Base-by-base conservation (phyloP, 805 yeast species). In the Saturnispora halmiae region DNA sequence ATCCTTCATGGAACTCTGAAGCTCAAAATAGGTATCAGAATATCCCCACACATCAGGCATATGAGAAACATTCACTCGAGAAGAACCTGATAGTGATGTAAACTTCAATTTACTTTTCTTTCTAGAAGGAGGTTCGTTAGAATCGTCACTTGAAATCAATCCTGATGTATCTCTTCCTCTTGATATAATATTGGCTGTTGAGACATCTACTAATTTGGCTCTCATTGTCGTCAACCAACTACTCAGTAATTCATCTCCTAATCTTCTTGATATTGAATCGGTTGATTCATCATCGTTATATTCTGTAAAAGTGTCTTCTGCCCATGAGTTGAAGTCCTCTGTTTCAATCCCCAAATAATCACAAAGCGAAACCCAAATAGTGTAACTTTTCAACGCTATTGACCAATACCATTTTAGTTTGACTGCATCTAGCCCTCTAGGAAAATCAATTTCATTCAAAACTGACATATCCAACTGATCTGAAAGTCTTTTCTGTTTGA, bases 21-120 rank as follows among this genome's bases (percentile, higher is more conserved):
- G 30, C 1, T 40, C 40, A 27, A 43, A 43, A 21, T 37, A 43
- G 4, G 39, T n/a, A 13, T 43, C 44, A 1, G 45, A 39, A 26
- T 43, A 43, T 7, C 38, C 33, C 34, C 44, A 46, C 2, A 46
- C 49, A 28, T 46, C 42, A 4, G 49, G 49, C 33, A 39, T 39
- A 16, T 39, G 36, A 18, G 34, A 28, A 21, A 11, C 18, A 19
- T 19, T 18, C n/a, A 6, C 13, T 33, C 28, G 14, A 33, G 21
- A n/a, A n/a, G n/a, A n/a, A n/a, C n/a, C n/a, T n/a, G n/a, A 11
- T 14, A 6, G 16, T 6, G 36, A 25, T 4, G 10, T 7, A 7
- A 10, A 22, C 10, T 22, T 22, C 26, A 7, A 10, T 34, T 31
- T 24, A 8, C 26, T 32, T 24, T 25, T 25, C 18, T 24, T 38